A percentile compares a stretch with the other conserved stretches of the same genome.
Conservation (phyloP, 306 rosid genomes). For the Elaeagnus macrophylla region DNA sequence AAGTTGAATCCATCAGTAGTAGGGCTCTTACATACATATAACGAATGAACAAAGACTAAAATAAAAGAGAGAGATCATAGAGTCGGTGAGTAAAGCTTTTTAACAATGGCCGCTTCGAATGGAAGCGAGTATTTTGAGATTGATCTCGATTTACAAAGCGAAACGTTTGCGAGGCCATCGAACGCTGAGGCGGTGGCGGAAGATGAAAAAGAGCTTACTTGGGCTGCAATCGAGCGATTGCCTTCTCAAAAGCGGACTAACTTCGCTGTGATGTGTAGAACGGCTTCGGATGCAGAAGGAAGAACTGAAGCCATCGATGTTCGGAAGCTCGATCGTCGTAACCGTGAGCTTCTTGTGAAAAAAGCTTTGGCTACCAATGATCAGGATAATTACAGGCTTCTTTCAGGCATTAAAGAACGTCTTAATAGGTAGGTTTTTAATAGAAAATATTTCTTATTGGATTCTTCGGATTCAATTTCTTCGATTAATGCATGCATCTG, state of each 20-base stretch:
- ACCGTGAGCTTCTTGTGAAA: conserved; percentile 59
- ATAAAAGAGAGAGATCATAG: background rate
- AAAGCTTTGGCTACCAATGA: conserved; percentile 67
- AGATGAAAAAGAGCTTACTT: conserved; percentile 62
- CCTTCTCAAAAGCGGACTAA: conserved; percentile 52
- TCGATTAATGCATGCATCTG: background rate
- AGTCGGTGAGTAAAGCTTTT: background rate
- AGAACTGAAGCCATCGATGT: conserved; percentile 40
- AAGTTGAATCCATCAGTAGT: too few species aligned
- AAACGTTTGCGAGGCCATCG: conserved; percentile 47
- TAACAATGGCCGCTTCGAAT: conserved; percentile 63
- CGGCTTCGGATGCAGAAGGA: conserved; percentile 4
- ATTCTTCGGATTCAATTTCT: background rate
- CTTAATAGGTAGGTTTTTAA: conserved; percentile 31
- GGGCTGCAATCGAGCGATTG: conserved; percentile 57
- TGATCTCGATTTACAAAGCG: conserved; percentile 20
- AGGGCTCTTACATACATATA: too few species aligned
- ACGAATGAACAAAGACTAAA: background rate
- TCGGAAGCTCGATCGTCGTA: conserved; percentile 37
- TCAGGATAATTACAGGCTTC: conserved; percentile 59
- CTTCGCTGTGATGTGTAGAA: conserved; percentile 41
- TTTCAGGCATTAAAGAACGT: conserved; percentile 64
- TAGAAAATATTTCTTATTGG: background rate
- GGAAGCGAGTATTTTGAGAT: conserved; percentile 70
- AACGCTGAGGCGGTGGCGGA: conserved; percentile 52